Evolutionary conservation across 208 protist genomes (phyloP).

Genomic region (Wallacemonas sp.): DNA sequence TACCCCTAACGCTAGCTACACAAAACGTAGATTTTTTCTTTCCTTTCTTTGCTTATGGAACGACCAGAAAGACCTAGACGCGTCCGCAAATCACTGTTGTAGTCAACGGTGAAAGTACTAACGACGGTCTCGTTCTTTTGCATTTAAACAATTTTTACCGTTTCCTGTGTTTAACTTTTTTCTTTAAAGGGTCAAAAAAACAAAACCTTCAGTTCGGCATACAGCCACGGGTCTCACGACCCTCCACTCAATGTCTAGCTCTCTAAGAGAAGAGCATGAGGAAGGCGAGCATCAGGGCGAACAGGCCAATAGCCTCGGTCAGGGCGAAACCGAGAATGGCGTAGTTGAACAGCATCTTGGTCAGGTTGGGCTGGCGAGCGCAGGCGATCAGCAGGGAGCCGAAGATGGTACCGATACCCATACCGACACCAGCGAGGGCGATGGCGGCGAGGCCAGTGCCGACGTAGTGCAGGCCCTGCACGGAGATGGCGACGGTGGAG

Average conservation of each 20-base stretch:
- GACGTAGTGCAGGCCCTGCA: constrained; percentile 76
- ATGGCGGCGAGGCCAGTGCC: constrained; percentile 79
- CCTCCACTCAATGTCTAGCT: background rate
- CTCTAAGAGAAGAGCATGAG: constrained; percentile 85
- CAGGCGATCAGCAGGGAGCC: constrained; percentile 63
- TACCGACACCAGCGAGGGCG: constrained; percentile 65
- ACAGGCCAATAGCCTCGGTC: constrained; percentile 81
- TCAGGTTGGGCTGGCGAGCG: constrained; percentile 80
- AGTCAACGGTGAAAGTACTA: too few relatives aligned
- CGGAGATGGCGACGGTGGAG: constrained; percentile 71
- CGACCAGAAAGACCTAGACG: too few relatives aligned
- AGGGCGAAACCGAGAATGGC: constrained; percentile 83
- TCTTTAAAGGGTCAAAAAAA: too few relatives aligned
- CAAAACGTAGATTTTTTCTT: too few relatives aligned
- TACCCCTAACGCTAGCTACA: too few relatives aligned
- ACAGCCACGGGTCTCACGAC: too few relatives aligned
- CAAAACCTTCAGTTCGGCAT: too few relatives aligned
- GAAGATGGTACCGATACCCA: constrained; percentile 78
- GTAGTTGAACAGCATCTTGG: constrained; percentile 82
- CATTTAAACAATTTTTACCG: too few relatives aligned
- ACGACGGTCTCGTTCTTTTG: too few relatives aligned
- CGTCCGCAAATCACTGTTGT: too few relatives aligned
- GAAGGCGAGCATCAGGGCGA: constrained; percentile 78
- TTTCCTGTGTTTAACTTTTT: too few relatives aligned
- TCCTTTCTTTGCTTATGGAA: too few relatives aligned